Base-by-base conservation (phyloP, 345 rosid species). In the Anacardium occidentale region DNA sequence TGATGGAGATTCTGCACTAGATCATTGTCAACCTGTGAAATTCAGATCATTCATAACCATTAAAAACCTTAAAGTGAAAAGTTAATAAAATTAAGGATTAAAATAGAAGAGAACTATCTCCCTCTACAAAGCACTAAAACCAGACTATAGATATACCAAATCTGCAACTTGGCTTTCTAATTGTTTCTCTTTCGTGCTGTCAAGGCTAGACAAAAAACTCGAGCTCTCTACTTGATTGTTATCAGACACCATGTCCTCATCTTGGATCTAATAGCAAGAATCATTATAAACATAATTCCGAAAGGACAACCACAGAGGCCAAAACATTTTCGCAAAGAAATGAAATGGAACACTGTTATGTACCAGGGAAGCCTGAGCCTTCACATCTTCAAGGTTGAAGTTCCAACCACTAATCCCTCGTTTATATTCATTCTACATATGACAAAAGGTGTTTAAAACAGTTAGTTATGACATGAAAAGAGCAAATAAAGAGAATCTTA, bases 311-410 rank as follows among this genome's bases (percentile, higher is more conserved):
- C 34, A 40, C 51, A 53, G 4, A 8, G 32, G 48, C 47, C 17
- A 57, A 56, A 70, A 69, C 42, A 29, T 42, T 72, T 64, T 56
- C 44, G 14, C 29, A 15, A 10, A 15, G 69, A 48, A 52, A 47
- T 29, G 67, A 68, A 65, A 64, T 52, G 18, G 44, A 69, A 51
- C 58, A 68, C 59, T 73, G 53, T 56, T 62, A 60, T 87, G 88
- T 92, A 95, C 99, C 94, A 92, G 74, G 74, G 99, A 92, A 75
- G 99, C 99, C 77, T 95, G 99, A 83, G 98, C 97, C 79, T 95
- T 95, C 89, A 95, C 72, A 78, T 95, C 97, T 72, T 95, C 99
- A 70, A 95, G 94, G 79, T 95, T 88, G 85, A 95, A 95, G 78
- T 95, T 88, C 99, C 99, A 95, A 63, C 96, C 90, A 69, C 99